Evolutionary conservation across 139 green algal genomes (phyloP), one percentile per base, ranked within the genome.

Genomic region (Chlamydomonas applanata): DNA sequence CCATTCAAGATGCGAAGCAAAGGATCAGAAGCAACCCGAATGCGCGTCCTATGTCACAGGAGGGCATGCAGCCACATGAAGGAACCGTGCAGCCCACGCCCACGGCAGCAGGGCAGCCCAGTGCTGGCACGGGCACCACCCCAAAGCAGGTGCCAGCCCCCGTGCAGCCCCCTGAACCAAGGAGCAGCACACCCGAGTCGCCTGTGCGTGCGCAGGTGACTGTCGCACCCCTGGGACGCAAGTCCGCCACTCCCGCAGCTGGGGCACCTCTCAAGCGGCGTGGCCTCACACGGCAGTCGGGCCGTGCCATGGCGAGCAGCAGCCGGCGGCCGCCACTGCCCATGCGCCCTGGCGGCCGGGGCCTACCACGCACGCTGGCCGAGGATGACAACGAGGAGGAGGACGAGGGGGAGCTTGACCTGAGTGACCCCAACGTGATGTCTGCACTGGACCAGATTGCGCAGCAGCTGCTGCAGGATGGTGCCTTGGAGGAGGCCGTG

Each of bases 401-500:
- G 24, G 54, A 62, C 4, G 54, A 62, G 22, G 54, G 19, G 13
- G 54, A 62, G 7, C 19, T 62, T 5, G 54, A 62, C 13, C 54
- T 62, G 24, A 49, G 11, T 49, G 40, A 49, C 11, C 40, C 40
- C 40, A 11, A 49, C 40, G 11, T 49, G 7, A 49, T 49, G 40
- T 62, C 54, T 14, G 22, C n/a, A 14, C 13, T 62, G 7, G n/a
- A 33, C 4, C 54, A 62, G n/a, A 29, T 62, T 62, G 54, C 54
- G 54, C 54, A 62, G 54, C 54, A 62, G 54, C 24, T 29, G 54
- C 24, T 29, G 54, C 54, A 62, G 19, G 54, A 62, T 62, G 54
- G 24, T 11, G 54, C 22, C 4, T 4, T 62, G 22, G 54, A 27
- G n/a, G 54, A 62, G 54, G 54, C 54, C 13, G n/a, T 62, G 4